These are phyloP conservation scores for Lichtheimia corymbifera DNA, from an alignment of 371 early-diverging fungal species.

Conservation along the genomic window DNA sequence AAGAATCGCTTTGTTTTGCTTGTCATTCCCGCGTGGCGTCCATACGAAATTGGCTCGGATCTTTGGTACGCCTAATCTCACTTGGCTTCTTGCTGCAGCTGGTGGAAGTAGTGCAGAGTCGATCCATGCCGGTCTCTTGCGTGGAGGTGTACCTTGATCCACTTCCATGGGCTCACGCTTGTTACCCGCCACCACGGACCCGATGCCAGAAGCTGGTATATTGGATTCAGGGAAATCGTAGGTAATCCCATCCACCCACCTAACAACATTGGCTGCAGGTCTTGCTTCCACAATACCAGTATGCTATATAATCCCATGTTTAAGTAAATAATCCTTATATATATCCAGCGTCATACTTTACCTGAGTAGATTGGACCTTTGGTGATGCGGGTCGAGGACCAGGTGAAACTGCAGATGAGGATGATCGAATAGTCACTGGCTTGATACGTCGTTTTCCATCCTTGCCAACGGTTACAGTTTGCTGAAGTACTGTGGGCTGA, in stretches of 20 bases:
- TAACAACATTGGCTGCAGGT: background rate
- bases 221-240: slow-evolving; percentile 15
- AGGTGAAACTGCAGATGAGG: background rate
- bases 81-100: slow-evolving; percentile 45
- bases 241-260: background rate
- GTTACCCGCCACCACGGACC: slow-evolving; percentile 43
- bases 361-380: background rate
- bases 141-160: slow-evolving; percentile 11
- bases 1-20: slow-evolving; percentile 17
- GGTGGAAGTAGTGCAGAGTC: slow-evolving; percentile 48
- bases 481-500: slow-evolving; percentile 25
- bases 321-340: background rate
- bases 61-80: slow-evolving; percentile 56
- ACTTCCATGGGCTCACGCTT: slow-evolving; percentile 37
- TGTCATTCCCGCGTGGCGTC: slow-evolving; percentile 27
- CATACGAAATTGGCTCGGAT: slow-evolving; percentile 44
- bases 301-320: background rate
- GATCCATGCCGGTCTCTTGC: slow-evolving; percentile 33
- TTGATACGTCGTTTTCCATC: slow-evolving; percentile 83
- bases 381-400: background rate
- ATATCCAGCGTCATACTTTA: background rate
- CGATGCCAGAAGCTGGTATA: slow-evolving; percentile 21
- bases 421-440: slow-evolving; percentile 45
- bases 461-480: slow-evolving; percentile 67
- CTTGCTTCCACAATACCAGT: background rate